Conservation (phyloP, 345 rosid species). For the Turritis glabra region DNA sequence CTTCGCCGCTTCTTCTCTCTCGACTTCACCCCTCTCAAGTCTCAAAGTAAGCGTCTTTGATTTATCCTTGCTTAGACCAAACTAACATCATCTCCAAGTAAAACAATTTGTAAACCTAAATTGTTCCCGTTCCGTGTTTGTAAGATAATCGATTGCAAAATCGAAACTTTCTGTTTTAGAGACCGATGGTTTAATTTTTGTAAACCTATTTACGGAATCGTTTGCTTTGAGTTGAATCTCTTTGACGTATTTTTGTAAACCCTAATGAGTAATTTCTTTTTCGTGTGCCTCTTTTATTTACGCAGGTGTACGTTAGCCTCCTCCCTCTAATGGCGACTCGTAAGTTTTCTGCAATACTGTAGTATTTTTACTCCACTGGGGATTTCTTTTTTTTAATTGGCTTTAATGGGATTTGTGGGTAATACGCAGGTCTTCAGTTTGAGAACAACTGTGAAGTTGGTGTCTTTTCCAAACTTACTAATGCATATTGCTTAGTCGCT, state of each 20-base stretch:
- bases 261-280: constrained; percentile 16
- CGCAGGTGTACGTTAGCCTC: constrained; percentile 22
- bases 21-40: constrained; percentile 1
- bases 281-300: background rate
- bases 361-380: background rate
- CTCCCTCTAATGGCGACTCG: constrained; percentile 33
- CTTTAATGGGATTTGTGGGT: background rate
- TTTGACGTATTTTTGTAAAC: background rate
- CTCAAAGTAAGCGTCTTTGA: constrained; percentile 22
- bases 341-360: background rate
- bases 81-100: background rate
- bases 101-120: background rate
- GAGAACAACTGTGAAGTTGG: constrained; percentile 88
- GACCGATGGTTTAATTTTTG: background rate
- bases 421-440: constrained; percentile 68
- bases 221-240: background rate
- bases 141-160: background rate
- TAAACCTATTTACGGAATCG: background rate
- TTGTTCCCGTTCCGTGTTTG: background rate
- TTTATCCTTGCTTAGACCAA: background rate
- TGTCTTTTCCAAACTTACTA: constrained; percentile 82
- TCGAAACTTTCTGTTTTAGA: background rate
- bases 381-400: background rate
- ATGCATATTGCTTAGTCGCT: constrained; percentile 88
- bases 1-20: constrained; percentile 6